A percentile compares a stretch with the other conserved stretches of the same genome.
Conservation (phyloP, 108 stramenopile genomes). For the Nitzschia sp. region DNA sequence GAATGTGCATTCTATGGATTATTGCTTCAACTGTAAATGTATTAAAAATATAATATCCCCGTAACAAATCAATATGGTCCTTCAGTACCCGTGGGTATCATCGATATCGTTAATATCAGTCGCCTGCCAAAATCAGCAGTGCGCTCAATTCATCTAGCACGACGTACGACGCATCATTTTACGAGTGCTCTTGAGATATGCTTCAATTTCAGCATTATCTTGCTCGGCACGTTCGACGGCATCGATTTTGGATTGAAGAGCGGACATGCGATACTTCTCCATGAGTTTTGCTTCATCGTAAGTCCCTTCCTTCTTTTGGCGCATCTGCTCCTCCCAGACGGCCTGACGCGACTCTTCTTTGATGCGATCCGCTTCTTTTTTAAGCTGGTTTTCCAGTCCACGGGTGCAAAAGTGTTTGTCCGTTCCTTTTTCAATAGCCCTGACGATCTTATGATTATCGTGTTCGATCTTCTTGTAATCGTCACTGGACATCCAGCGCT, state of each 20-base stretch:
- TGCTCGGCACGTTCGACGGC: constrained; percentile 17
- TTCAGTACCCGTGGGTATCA: too few relatives aligned
- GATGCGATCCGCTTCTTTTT: neutral
- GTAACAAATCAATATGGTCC: too few relatives aligned
- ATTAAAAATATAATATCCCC: too few relatives aligned
- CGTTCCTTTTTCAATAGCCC: constrained; percentile 7
- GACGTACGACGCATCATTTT: constrained; percentile 2
- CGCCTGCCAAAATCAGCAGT: too few relatives aligned
- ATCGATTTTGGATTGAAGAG: constrained; percentile 9
- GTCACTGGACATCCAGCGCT: constrained; percentile 3
- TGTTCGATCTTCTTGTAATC: constrained; percentile 9
- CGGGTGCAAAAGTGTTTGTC: constrained; percentile 24
- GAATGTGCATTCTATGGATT: too few relatives aligned
- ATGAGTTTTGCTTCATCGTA: constrained; percentile 1
- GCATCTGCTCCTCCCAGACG: constrained; percentile 17
- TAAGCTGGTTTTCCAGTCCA: constrained; percentile 3
- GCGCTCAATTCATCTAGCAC: neutral
- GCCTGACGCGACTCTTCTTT: neutral
- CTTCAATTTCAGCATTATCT: constrained; percentile 13
- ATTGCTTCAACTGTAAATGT: too few relatives aligned
- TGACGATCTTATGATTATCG: constrained; percentile 15
- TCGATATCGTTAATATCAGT: too few relatives aligned
- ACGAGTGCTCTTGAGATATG: neutral
- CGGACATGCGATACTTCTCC: constrained; percentile 2
- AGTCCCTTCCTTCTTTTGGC: neutral